Percentiles rank a stretch among this genome's conserved stretches.
These are phyloP conservation scores for Xylaria cubensis DNA, from an alignment of 495 filamentous ascomycete genomes.

Conservation along the genomic window DNA sequence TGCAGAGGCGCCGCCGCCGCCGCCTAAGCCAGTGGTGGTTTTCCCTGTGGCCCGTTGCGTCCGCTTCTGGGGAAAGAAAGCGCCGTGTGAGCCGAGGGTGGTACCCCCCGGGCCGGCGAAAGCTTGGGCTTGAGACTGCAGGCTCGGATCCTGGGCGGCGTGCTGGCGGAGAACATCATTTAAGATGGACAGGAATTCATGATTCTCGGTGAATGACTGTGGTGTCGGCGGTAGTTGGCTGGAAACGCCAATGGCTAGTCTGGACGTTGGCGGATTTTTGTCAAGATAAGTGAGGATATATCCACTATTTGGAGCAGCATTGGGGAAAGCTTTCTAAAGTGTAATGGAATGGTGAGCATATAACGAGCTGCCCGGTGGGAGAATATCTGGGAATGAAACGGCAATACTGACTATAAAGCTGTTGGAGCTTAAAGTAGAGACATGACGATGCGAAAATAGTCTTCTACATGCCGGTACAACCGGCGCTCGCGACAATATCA, in stretches of 20 bases:
- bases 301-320: constrained; percentile 47
- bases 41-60: constrained; percentile 33
- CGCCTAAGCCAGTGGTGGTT: constrained; percentile 48
- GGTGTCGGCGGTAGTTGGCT: constrained; percentile 77
- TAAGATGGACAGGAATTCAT: constrained; percentile 73
- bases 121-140: constrained; percentile 76
- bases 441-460: constrained; percentile 30
- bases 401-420: constrained; percentile 52
- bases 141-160: constrained; percentile 72
- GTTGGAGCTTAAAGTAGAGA: constrained; percentile 52
- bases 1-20: constrained; percentile 76
- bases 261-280: constrained; percentile 70
- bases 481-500: constrained; percentile 35
- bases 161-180: constrained; percentile 74
- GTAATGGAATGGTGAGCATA: constrained; percentile 33
- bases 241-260: constrained; percentile 78
- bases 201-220: constrained; percentile 77
- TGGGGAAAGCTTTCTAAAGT: constrained; percentile 73
- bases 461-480: constrained; percentile 30
- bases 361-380: neutral
- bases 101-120: constrained; percentile 81
- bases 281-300: constrained; percentile 77
- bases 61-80: constrained; percentile 59
- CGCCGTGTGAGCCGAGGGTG: constrained; percentile 69
- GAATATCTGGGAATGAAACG: neutral